Base-by-base conservation (phyloP, 345 rosid genomes). In the Physaria fendleri region DNA sequence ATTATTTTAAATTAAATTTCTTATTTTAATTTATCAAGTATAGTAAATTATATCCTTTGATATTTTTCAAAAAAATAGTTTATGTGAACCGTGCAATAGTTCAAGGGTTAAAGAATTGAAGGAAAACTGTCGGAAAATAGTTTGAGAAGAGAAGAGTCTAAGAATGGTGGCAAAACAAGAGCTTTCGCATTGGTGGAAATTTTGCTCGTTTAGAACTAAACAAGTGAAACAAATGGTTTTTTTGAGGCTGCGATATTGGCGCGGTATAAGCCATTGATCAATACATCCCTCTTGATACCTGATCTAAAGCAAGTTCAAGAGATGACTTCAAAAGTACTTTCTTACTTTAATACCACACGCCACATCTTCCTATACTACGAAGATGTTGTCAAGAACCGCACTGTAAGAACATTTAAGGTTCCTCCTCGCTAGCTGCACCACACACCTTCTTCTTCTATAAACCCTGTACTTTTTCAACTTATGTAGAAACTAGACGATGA, bases 181-280 rank as follows among this genome's bases (percentile, higher is more conserved):
- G n/a, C n/a, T n/a, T n/a, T n/a, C n/a, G n/a, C n/a, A n/a, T n/a
- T n/a, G n/a, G n/a, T n/a, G n/a, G n/a, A n/a, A n/a, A n/a, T n/a
- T n/a, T n/a, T n/a, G n/a, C n/a, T n/a, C n/a, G n/a, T n/a, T n/a
- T n/a, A n/a, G n/a, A 4, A 25, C 28, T 25, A 25, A 25, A 25
- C 28, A 25, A 25, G 46, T 51, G 32, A 56, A 29, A 56, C n/a
- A 47, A 66, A 46, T 43, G n/a, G 39, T 22, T n/a, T n/a, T n/a
- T 54, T 62, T 62, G 88, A 93, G 99, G 99, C 99, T 16, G 96
- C 81, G 71, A 82, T 90, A 69, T 85, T 94, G 51, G 99, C 99
- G 6, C 82, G 77, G 1, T 94, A 94, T 74, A 94, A 87, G 65
- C 96, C 99, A 56, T 50, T 51, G 4, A 72, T 94, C 63, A 85